Percentiles rank a stretch among this genome's conserved stretches.
Evolutionary conservation across 2,329 filamentous ascomycete genomes (phyloP).

Genomic region (Phoma sp.): DNA sequence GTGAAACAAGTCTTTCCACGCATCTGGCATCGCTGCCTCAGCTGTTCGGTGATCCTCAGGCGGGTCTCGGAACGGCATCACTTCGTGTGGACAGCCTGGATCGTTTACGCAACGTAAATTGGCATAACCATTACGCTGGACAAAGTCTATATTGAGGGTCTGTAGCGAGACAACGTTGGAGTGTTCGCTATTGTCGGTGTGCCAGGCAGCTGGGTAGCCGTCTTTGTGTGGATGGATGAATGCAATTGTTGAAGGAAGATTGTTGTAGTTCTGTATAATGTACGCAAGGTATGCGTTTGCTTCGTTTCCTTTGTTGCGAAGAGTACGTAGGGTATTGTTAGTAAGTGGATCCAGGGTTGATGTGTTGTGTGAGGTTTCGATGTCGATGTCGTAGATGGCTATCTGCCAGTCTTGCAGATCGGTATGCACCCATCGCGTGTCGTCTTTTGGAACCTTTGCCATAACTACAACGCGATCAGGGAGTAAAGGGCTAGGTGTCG

Average conservation of each 20-base stretch:
- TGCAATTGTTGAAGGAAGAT: constrained; percentile 28
- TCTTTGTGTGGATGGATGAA: constrained; percentile 28
- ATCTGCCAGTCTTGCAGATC: constrained; percentile 48
- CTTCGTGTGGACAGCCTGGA: constrained; percentile 48
- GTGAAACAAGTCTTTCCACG: constrained; percentile 55
- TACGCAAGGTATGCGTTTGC: constrained; percentile 36
- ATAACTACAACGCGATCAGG: constrained; percentile 29
- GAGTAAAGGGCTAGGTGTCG: constrained; percentile 13
- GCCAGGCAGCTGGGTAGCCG: constrained; percentile 11
- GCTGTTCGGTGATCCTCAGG: constrained; percentile 25
- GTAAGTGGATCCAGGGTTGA: constrained; percentile 26
- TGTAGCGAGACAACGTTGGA: constrained; percentile 18
- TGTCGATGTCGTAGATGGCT: constrained; percentile 47
- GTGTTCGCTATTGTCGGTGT: constrained; percentile 5
- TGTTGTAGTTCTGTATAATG: constrained; percentile 34
- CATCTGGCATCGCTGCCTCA: constrained; percentile 41
- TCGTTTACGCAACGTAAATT: constrained; percentile 50
- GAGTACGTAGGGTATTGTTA: constrained; percentile 23
- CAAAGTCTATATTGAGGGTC: constrained; percentile 46
- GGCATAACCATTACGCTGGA: constrained; percentile 50
- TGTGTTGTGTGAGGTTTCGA: constrained; percentile 18
- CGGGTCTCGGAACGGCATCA: constrained; percentile 41
- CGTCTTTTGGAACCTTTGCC: constrained; percentile 24
- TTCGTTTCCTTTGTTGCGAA: constrained; percentile 32
- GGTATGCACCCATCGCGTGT: constrained; percentile 29